phyloP scores from a whole-genome alignment of 805 yeast species.

The Kuraishia hungarica region DNA sequence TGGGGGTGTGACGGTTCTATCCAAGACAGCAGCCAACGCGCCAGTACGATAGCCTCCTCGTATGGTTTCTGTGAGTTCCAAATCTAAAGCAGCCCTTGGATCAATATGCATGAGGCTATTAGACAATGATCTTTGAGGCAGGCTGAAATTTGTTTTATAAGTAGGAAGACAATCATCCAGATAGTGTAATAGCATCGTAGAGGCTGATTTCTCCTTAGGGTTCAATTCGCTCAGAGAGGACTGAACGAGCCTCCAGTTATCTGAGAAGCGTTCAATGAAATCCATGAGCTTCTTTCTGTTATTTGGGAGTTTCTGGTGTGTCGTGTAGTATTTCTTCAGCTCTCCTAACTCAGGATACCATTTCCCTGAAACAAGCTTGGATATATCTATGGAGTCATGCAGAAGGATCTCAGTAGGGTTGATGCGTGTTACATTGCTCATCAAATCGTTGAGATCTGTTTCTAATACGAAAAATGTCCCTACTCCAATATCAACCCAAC shows the following conservation, averaged over 20 bases:
- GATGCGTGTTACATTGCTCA: constrained; percentile 69
- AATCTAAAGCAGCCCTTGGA: constrained; percentile 64
- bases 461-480: constrained; percentile 71
- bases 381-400: constrained; percentile 32
- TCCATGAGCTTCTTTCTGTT: constrained; percentile 27
- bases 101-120: constrained; percentile 66
- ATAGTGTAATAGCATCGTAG: constrained; percentile 59
- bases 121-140: constrained; percentile 53
- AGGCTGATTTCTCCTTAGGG: constrained; percentile 47
- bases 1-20: constrained; percentile 68
- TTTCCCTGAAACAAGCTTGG: constrained; percentile 31
- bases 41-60: constrained; percentile 54
- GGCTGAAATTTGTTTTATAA: constrained; percentile 48
- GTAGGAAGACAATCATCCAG: constrained; percentile 68
- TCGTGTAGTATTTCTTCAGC: constrained; percentile 49
- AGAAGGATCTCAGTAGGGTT: constrained; percentile 75
- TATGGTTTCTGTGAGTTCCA: constrained; percentile 59
- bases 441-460: constrained; percentile 47
- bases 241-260: constrained; percentile 15
- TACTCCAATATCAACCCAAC: constrained; percentile 86
- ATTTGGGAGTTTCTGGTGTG: constrained; percentile 38
- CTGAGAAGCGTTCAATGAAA: constrained; percentile 32
- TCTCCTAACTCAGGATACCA: constrained; percentile 56
- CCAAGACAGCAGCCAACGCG: constrained; percentile 60
- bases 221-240: constrained; percentile 24